Evolutionary conservation across 1,284 basidiomycete genomes (phyloP).

Genomic region (Bjerkandera adusta): DNA sequence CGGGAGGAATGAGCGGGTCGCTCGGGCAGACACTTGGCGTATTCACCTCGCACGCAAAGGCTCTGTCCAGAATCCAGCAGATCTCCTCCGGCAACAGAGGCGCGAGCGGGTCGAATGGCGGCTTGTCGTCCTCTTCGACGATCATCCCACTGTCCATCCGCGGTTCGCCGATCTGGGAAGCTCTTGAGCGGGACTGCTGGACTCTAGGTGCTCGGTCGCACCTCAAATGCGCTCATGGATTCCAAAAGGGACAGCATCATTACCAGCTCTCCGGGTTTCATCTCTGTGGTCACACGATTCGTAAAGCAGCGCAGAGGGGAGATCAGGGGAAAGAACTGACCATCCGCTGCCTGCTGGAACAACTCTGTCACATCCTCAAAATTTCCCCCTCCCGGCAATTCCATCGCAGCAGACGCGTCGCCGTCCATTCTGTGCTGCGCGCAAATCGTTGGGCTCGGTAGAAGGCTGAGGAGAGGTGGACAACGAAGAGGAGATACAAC

Average conservation of each 20-base stretch:
- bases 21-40: slow-evolving; percentile 16
- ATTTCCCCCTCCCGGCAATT: slow-evolving; percentile 50
- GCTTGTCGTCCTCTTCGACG: slow-evolving; percentile 39
- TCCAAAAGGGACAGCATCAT: slow-evolving; percentile 77
- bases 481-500: no score
- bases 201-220: slow-evolving; percentile 31
- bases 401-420: no score
- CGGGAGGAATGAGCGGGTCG: slow-evolving; percentile 20
- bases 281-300: slow-evolving; percentile 41
- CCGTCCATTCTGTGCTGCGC: no score
- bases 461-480: no score
- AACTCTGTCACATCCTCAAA: slow-evolving; percentile 61
- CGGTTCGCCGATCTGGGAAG: slow-evolving; percentile 79
- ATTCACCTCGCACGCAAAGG: slow-evolving; percentile 79
- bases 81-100: slow-evolving; percentile 73
- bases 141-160: slow-evolving; percentile 84
- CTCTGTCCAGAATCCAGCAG: slow-evolving; percentile 84
- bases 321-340: slow-evolving; percentile 36
- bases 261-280: slow-evolving; percentile 65
- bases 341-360: slow-evolving; percentile 55
- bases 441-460: no score
- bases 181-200: slow-evolving; percentile 16
- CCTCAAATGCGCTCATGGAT: slow-evolving; percentile 89
- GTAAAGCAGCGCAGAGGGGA: neutral
- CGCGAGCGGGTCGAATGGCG: slow-evolving; percentile 63